Evolutionary conservation across 140 eudicot genomes (phyloP).

Genomic region (Cichorium intybus): DNA sequence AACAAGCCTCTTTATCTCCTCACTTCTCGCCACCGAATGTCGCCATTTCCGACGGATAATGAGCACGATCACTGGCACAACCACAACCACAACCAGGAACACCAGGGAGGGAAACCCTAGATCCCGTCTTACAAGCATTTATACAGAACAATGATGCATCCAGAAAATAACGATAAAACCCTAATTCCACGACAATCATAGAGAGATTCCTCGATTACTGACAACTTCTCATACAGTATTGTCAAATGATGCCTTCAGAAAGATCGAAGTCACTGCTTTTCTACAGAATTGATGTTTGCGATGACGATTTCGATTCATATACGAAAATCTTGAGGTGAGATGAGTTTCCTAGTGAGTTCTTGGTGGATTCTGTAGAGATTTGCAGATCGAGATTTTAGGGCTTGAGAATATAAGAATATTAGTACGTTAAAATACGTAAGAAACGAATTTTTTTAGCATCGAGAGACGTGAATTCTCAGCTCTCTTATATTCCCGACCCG

Average conservation of each 20-base stretch:
- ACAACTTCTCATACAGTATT: neutral
- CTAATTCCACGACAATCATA: slow-evolving; percentile 29
- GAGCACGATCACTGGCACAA: slow-evolving; percentile 41
- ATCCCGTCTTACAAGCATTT: slow-evolving; percentile 58
- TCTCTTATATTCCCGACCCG: slow-evolving; percentile 40
- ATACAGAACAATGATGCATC: slow-evolving; percentile 26
- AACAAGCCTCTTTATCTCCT: slow-evolving; percentile 64
- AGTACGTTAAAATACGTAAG: slow-evolving; percentile 31
- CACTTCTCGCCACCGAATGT: slow-evolving; percentile 52
- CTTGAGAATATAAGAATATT: slow-evolving; percentile 29
- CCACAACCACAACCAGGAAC: slow-evolving; percentile 32
- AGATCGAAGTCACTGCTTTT: neutral
- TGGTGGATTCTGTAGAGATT: slow-evolving; percentile 16
- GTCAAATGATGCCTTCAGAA: slow-evolving; percentile 5
- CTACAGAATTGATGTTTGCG: slow-evolving; percentile 16
- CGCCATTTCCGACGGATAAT: slow-evolving; percentile 66
- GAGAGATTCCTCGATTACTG: slow-evolving; percentile 11
- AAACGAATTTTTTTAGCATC: slow-evolving; percentile 40
- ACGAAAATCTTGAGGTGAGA: slow-evolving; percentile 2
- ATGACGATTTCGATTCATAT: slow-evolving; percentile 26
- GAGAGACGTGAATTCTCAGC: slow-evolving; percentile 43
- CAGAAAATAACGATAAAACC: slow-evolving; percentile 27
- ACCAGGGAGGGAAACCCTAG: slow-evolving; percentile 55
- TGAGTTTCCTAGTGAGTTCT: slow-evolving; percentile 14
- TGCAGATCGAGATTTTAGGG: slow-evolving; percentile 55